Conservation (phyloP, 2,329 filamentous ascomycete species). For the Aspergillus fructus region DNA sequence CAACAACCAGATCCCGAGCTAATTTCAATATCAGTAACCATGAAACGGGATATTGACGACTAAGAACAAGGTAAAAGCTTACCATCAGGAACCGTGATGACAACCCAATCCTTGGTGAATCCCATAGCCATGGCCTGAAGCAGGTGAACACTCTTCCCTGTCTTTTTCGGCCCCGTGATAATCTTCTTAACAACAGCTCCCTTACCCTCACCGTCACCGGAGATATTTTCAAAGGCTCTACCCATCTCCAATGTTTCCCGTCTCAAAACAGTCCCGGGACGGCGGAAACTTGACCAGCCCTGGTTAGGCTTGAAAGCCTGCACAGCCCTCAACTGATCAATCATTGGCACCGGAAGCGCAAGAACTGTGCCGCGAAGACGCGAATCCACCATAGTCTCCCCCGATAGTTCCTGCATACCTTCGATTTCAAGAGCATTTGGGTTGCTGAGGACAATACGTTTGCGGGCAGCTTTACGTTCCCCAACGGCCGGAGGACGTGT, state of each 20-base stretch:
- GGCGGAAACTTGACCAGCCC: conserved; percentile 81
- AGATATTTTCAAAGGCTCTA: conserved; percentile 60
- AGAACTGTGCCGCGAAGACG: conserved; percentile 66
- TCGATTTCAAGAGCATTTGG: conserved; percentile 81
- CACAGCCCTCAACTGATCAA: conserved; percentile 78
- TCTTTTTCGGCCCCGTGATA: conserved; percentile 68
- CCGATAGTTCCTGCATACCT: conserved; percentile 63
- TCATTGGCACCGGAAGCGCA: conserved; percentile 64
- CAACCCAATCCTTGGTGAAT: conserved; percentile 80
- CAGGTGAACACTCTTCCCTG: conserved; percentile 84
- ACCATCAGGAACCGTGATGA: conserved; percentile 89
- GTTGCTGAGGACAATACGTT: conserved; percentile 89
- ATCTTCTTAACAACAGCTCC: conserved; percentile 56
- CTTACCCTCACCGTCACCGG: conserved; percentile 39
- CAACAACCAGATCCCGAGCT: conserved; percentile 81
- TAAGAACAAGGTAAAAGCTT: conserved; percentile 27
- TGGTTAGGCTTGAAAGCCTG: conserved; percentile 91
- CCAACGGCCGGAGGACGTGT: conserved; percentile 65
- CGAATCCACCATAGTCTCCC: conserved; percentile 54
- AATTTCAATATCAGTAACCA: conserved; percentile 19
- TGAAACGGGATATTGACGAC: not conserved
- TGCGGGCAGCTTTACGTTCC: conserved; percentile 83
- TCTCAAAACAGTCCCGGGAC: conserved; percentile 75
- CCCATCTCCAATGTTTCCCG: conserved; percentile 73
- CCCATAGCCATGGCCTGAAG: conserved; percentile 82